Percentiles rank a stretch among this genome's conserved stretches.
These are phyloP conservation scores for Hypoxylon intermedium DNA, from an alignment of 495 filamentous ascomycete genomes.

Conservation along the genomic window DNA sequence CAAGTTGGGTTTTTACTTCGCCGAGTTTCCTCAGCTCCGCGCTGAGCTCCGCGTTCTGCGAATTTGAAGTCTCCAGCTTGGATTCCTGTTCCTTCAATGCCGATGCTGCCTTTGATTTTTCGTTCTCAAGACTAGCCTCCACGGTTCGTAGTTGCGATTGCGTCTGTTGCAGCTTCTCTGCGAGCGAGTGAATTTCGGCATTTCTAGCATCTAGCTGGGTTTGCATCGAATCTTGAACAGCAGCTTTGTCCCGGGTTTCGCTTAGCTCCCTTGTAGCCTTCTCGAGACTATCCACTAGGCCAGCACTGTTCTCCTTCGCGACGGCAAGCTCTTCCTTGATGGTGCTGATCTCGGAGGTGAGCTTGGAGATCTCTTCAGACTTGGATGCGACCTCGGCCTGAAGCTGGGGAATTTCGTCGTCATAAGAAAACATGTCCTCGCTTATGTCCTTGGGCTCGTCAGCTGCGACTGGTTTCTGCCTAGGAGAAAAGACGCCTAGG, in stretches of 20 bases:
- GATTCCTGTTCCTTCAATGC: conserved; percentile 48
- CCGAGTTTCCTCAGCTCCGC: conserved; percentile 39
- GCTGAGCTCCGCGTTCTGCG: conserved; percentile 51
- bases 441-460: conserved; percentile 52
- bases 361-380: conserved; percentile 48
- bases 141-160: conserved; percentile 61
- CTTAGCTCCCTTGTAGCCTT: conserved; percentile 64
- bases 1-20: conserved; percentile 43
- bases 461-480: conserved; percentile 49
- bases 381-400: conserved; percentile 66
- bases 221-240: conserved; percentile 57
- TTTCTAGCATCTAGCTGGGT: conserved; percentile 58
- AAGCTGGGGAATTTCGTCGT: conserved; percentile 70
- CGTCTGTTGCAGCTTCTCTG: conserved; percentile 58
- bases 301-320: conserved; percentile 69
- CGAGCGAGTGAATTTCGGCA: conserved; percentile 54
- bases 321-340: conserved; percentile 52
- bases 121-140: conserved; percentile 58
- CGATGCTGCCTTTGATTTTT: conserved; percentile 52
- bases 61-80: conserved; percentile 32
- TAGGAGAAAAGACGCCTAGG: conserved; percentile 56
- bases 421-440: conserved; percentile 90
- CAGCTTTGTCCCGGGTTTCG: conserved; percentile 63
- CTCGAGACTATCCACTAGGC: conserved; percentile 69
- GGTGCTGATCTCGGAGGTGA: conserved; percentile 46